Conservation (phyloP, 345 rosid species). For the Citropsis articulata region DNA sequence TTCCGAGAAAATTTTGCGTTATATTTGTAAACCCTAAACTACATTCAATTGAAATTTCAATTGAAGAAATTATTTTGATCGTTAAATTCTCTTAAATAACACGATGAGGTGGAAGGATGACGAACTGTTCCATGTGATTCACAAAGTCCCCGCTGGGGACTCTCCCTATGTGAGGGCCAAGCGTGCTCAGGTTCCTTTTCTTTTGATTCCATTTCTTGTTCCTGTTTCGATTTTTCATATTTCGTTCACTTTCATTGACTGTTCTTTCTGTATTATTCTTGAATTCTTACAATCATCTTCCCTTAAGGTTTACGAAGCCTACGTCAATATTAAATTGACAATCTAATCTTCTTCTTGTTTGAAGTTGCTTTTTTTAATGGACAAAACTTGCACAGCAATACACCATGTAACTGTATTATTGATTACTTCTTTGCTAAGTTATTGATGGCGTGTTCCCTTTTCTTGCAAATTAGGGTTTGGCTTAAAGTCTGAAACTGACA, state of each 20-base stretch:
- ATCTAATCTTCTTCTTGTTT: background rate
- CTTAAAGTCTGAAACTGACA: background rate
- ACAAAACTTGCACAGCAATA: background rate
- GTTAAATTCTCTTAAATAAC: background rate
- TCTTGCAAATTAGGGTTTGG: background rate
- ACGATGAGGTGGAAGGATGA: constrained; percentile 30
- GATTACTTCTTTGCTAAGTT: background rate
- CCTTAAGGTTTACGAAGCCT: background rate
- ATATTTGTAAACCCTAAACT: background rate
- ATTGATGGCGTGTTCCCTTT: background rate
- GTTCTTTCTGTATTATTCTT: background rate
- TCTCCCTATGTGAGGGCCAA: constrained; percentile 84
- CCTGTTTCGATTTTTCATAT: background rate
- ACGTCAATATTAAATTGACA: background rate
- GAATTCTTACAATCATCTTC: background rate
- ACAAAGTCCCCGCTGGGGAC: constrained; percentile 74
- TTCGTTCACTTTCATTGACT: background rate
- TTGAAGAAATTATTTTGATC: background rate
- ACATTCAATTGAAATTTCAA: background rate
- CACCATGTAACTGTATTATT: background rate
- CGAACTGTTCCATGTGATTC: constrained; percentile 53
- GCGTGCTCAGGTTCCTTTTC: constrained; percentile 53
- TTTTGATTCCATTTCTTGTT: background rate
- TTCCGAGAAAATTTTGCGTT: background rate
- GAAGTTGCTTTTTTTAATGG: background rate